Base-by-base conservation (phyloP, 2,329 filamentous ascomycete species). In the Fusarium ramigenum region DNA sequence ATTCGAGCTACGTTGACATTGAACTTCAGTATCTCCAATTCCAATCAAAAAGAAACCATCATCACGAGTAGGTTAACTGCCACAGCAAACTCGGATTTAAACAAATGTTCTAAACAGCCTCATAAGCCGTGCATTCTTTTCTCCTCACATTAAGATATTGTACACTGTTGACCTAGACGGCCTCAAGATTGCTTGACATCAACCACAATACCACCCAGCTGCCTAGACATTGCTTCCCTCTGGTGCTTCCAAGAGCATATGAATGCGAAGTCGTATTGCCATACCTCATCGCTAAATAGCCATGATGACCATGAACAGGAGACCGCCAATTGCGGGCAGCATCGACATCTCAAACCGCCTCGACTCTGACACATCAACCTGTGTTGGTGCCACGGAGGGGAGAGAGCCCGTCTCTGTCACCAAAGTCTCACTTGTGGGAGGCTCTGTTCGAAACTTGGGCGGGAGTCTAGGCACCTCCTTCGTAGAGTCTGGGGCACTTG, bases 351-450 rank as follows among this genome's bases (percentile, higher is more conserved):
- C 69, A 25, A 73, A 71, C 21, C 65, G 73, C 2, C 59, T 73
- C 4, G 79, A 79, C 49, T 75, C 75, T 7, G 81, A 81, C 9
- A 75, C 69, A 10, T 69, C 70, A 5, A 82, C 76, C 30, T 70
- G 75, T 11, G 74, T 80, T 25, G 80, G 67, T 15, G 65, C 53
- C 36, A 72, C 46, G 2, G 77, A 76, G 30, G 79, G 67, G 58
- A 66, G 66, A 43, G 76, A 59, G 14, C 73, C 73, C 11, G 65
- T 76, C 30, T 78, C 72, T 44, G 49, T 73, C 47, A 60, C 63
- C 60, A 62, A 64, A 57, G 49, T 69, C 56, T 64, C 70, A 42
- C 69, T 60, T 9, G 23, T 32, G 30, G 28, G 32, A 23, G 47
- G 39, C 21, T 28, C 59, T 16, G 49, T 28, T 23, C 44, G 46